A percentile compares a stretch with the other conserved stretches of the same genome.
Evolutionary conservation across 2,329 filamentous ascomycete species (phyloP).

Genomic region (Coleophoma eucalyptorum): DNA sequence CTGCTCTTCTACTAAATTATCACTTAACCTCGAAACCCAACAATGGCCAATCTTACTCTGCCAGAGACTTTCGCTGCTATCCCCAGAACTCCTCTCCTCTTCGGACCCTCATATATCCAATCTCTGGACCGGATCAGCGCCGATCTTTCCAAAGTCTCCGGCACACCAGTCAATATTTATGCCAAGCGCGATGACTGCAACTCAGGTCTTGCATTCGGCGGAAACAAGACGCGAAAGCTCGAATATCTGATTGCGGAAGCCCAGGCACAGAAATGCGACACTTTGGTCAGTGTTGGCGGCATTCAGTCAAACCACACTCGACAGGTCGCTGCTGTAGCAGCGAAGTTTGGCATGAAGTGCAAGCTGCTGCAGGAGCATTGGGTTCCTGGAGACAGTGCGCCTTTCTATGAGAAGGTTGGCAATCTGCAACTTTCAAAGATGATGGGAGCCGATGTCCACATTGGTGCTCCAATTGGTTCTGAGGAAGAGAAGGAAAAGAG

Average conservation of each 20-base stretch:
- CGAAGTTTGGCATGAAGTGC: conserved; percentile 50
- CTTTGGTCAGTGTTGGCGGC: conserved; percentile 63
- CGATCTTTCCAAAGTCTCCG: conserved; percentile 55
- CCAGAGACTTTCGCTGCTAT: conserved; percentile 61
- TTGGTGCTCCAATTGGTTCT: conserved; percentile 24
- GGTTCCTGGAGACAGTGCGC: conserved; percentile 55
- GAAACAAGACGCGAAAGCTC: conserved; percentile 67
- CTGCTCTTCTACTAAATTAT: neutral
- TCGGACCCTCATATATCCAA: conserved; percentile 67
- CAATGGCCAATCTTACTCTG: conserved; percentile 36
- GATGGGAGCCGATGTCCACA: conserved; percentile 61
- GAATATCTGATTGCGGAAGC: conserved; percentile 38
- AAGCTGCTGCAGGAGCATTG: conserved; percentile 64
- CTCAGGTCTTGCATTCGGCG: conserved; percentile 62
- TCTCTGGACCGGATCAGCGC: conserved; percentile 59
- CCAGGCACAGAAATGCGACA: conserved; percentile 47
- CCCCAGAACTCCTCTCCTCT: conserved; percentile 56
- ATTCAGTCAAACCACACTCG: conserved; percentile 69
- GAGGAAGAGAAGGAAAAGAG: neutral
- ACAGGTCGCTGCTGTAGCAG: conserved; percentile 60
- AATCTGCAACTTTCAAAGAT: conserved; percentile 69
- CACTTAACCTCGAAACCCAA: neutral
- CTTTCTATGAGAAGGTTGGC: conserved; percentile 59
- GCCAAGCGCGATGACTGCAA: conserved; percentile 72
- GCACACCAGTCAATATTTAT: conserved; percentile 58